A percentile compares a stretch with the other conserved stretches of the same genome.
phyloP scores from a whole-genome alignment of 129 eudicot species.

The Sambucus nigra region DNA sequence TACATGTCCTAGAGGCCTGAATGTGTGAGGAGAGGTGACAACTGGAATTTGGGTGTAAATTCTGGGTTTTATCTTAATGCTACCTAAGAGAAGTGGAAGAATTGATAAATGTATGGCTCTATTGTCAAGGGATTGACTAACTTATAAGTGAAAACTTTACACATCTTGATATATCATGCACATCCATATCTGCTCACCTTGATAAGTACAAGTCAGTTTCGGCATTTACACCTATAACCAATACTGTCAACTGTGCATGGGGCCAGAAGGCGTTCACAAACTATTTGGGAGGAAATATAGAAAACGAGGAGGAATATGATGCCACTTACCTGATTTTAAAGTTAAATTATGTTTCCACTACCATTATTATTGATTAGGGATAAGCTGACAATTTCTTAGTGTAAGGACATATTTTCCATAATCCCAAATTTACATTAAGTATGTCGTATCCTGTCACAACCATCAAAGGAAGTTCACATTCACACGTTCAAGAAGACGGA shows the following conservation, averaged over 20 bases:
- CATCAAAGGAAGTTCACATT: too few relatives aligned
- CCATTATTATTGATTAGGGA: constrained; percentile 97
- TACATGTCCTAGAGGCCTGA: constrained; percentile 98
- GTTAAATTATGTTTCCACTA: constrained; percentile 58
- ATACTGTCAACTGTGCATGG: constrained; percentile 91
- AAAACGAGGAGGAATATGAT: constrained; percentile 96
- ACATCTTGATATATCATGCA: constrained; percentile 78
- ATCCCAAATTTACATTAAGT: too few relatives aligned
- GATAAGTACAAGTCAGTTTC: constrained; percentile 98
- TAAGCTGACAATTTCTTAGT: constrained; percentile 80
- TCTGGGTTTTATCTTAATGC: constrained; percentile 98
- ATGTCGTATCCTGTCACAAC: too few relatives aligned
- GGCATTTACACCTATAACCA: constrained; percentile 84
- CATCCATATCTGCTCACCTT: constrained; percentile 75
- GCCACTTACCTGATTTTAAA: constrained; percentile 75
- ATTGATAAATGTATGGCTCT: constrained; percentile 95
- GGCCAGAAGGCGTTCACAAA: constrained; percentile 96
- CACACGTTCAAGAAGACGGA: too few relatives aligned
- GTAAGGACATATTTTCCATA: too few relatives aligned
- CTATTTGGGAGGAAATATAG: constrained; percentile 72
- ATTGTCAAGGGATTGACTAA: constrained; percentile 82
- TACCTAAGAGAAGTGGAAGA: constrained; percentile 92
- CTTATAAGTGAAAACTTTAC: constrained; percentile 73
- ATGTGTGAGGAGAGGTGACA: too few relatives aligned
- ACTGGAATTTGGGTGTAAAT: too few relatives aligned